Evolutionary conservation across 106 monocot genomes (phyloP), one percentile per base, ranked within the genome.

Genomic region (Apostasia ramifera): DNA sequence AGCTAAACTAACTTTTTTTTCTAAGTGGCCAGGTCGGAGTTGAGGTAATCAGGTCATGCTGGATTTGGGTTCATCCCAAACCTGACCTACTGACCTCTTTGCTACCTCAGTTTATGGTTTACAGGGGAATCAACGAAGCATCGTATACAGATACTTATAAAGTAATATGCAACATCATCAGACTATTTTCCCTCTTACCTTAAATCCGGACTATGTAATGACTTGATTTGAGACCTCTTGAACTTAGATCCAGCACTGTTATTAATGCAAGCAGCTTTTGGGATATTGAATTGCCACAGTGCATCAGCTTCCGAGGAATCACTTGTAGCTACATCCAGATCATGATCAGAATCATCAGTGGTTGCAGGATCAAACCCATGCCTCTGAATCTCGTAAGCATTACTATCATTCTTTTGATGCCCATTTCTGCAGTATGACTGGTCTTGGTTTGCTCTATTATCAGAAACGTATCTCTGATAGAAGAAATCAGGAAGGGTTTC

Each of bases 241-340:
- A 81, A 62, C 78, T 70, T 94, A 65, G 86, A 83, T 2, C 71
- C 82, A 62, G 78, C 70, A 3, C 76, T 70, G 44, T 64, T 89
- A 4, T 49, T 50, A 9, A 50, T 43, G 54, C 40, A 67, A 57
- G 66, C 78, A 61, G 60, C 63, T 62, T 78, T 82, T 15, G 81
- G 78, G 8, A 68, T 40, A 82, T 79, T 85, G 70, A 66, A 83
- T 45, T 83, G 91, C 86, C 85, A 91, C 14, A 82, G 66, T 53
- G 77, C 8, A 67, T 91, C 95, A 66, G 86, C 81, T 74, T 95
- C 95, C 1, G 86, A 95, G 59, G 95, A 91, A 81, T 91, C 91
- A 67, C 88, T 91, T 55, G 95, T 95, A 55, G 84, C 82, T 40
- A 83, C 55, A 55, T 94, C 94, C 55, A 87, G 57, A 59, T 94